phyloP scores from a whole-genome alignment of 495 filamentous ascomycete species.

The Cercophora scortea region DNA sequence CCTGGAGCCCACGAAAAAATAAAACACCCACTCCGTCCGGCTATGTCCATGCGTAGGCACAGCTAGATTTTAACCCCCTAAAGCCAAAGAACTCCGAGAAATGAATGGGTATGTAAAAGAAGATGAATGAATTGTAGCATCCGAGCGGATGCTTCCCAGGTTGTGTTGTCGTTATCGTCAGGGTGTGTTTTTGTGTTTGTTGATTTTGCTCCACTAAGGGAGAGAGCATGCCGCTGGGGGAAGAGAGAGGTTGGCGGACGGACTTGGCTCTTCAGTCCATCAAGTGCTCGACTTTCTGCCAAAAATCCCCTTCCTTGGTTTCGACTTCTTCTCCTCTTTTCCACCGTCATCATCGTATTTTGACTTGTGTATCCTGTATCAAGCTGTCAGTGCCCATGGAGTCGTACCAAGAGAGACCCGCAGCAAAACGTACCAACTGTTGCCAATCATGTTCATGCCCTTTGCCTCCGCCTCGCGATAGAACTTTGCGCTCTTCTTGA shows the following conservation, averaged over 20 bases:
- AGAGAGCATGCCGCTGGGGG: neutral
- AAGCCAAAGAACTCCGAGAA: neutral
- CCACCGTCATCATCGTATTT: slow-evolving; percentile 67
- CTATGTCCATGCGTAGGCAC: too few species aligned
- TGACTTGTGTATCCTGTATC: slow-evolving; percentile 78
- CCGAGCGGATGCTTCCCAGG: neutral
- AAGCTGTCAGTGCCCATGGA: neutral
- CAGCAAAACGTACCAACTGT: slow-evolving; percentile 76
- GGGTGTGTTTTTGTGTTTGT: neutral
- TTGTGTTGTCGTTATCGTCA: slow-evolving; percentile 1
- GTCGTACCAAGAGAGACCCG: neutral
- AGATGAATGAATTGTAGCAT: neutral
- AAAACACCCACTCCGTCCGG: too few species aligned
- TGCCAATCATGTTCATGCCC: slow-evolving; percentile 95
- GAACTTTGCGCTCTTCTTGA: slow-evolving; percentile 87
- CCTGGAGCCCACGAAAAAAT: too few species aligned
- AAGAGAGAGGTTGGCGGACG: too few species aligned
- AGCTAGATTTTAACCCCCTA: neutral
- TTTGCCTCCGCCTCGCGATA: slow-evolving; percentile 86
- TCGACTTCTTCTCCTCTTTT: slow-evolving; percentile 29
- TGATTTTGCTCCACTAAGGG: neutral
- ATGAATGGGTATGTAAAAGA: neutral
- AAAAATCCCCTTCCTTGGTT: slow-evolving; percentile 36
- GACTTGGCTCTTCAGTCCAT: neutral
- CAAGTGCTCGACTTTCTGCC: slow-evolving; percentile 18